Conservation (phyloP, 345 rosid species). For the Diplotaxis tenuifolia region DNA sequence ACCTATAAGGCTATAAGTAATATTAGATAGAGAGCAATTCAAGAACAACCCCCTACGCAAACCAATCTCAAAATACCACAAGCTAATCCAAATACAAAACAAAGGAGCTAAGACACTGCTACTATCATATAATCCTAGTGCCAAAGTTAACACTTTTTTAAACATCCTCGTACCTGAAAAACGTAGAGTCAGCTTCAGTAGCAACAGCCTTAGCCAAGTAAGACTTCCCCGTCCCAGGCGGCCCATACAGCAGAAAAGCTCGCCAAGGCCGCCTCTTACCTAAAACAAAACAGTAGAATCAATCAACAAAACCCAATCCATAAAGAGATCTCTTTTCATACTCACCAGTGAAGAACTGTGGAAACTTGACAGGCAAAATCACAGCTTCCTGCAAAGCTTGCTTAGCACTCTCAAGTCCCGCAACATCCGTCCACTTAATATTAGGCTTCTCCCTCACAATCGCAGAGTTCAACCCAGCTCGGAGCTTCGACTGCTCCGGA, state of each 20-base stretch:
- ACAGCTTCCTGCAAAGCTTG: slow-evolving; percentile 93
- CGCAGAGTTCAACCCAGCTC: slow-evolving; percentile 79
- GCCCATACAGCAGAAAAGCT: slow-evolving; percentile 88
- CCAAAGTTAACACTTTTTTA: no score
- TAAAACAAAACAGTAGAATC: no score
- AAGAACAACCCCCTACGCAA: not conserved
- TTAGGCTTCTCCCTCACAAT: slow-evolving; percentile 91
- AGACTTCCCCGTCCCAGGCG: slow-evolving; percentile 96
- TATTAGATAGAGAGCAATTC: not conserved
- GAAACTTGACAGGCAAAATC: slow-evolving; percentile 91
- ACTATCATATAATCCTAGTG: no score
- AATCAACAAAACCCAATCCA: not conserved
- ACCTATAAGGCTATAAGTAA: not conserved
- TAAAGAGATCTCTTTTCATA: not conserved
- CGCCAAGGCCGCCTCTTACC: slow-evolving; percentile 96
- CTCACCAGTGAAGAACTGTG: slow-evolving; percentile 88
- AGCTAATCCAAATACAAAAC: not conserved
- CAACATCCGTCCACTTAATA: slow-evolving; percentile 87
- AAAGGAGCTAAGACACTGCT: no score
- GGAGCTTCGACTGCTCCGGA: slow-evolving; percentile 74
- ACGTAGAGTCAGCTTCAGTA: slow-evolving; percentile 91
- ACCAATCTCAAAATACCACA: not conserved
- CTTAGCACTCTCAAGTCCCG: slow-evolving; percentile 92
- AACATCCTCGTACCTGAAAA: slow-evolving; percentile 66
- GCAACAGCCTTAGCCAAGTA: slow-evolving; percentile 97